Evolutionary conservation across 805 yeast species (phyloP).

Genomic region (Ogataea saltuana): DNA sequence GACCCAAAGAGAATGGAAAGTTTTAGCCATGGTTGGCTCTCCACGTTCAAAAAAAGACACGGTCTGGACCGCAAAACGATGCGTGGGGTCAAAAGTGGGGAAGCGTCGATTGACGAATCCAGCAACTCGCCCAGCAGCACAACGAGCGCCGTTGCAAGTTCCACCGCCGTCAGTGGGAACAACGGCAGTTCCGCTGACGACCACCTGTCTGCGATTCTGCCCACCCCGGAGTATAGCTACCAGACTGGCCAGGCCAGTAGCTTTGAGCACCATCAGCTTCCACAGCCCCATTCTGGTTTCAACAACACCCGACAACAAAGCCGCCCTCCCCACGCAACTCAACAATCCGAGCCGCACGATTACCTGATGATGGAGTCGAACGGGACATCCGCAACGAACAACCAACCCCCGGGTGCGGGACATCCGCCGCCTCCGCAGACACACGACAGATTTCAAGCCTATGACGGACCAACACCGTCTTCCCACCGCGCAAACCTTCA

Average conservation of each 20-base stretch:
- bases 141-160: slow-evolving; percentile 1
- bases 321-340: slow-evolving; percentile 5
- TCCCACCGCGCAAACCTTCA: slow-evolving; percentile 10
- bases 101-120: background rate
- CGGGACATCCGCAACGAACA: slow-evolving; percentile 1
- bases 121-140: background rate
- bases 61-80: slow-evolving; percentile 29
- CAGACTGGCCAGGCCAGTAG: slow-evolving; percentile 9
- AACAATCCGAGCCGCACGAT: slow-evolving; percentile 17
- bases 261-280: slow-evolving; percentile 15
- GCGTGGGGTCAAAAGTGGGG: slow-evolving; percentile 6
- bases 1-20: slow-evolving; percentile 57
- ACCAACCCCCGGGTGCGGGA: background rate
- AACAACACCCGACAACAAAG: slow-evolving; percentile 16
- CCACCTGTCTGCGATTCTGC: slow-evolving; percentile 16
- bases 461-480: slow-evolving; percentile 16
- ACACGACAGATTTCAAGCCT: slow-evolving; percentile 20
- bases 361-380: slow-evolving; percentile 18
- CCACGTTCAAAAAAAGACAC: slow-evolving; percentile 60
- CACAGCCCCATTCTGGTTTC: slow-evolving; percentile 17
- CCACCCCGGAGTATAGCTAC: slow-evolving; percentile 19
- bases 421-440: background rate
- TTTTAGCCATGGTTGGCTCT: slow-evolving; percentile 64
- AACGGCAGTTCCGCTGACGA: slow-evolving; percentile 2
- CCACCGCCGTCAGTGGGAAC: slow-evolving; percentile 2